Evolutionary conservation across 495 filamentous ascomycete species (phyloP).

Genomic region (Parathielavia appendiculata): DNA sequence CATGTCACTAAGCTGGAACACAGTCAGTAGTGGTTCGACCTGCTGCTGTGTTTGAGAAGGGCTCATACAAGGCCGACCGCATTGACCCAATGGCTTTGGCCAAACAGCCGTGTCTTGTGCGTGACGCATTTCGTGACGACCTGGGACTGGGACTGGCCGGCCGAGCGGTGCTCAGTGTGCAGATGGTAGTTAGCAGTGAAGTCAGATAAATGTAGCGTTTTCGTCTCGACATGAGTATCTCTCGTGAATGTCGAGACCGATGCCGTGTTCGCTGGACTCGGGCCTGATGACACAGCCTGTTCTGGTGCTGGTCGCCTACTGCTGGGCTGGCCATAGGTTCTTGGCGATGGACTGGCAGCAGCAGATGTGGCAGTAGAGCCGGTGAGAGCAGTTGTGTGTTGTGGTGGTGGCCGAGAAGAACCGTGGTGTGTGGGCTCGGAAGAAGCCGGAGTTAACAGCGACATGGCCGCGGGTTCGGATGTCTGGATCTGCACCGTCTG

Average conservation of each 20-base stretch:
- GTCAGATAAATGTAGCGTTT: neutral
- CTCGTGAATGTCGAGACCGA: slow-evolving; percentile 21
- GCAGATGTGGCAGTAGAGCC: neutral
- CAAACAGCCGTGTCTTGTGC: slow-evolving; percentile 53
- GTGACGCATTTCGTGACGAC: slow-evolving; percentile 32
- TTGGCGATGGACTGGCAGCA: neutral
- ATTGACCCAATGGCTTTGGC: slow-evolving; percentile 54
- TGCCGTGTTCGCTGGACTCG: slow-evolving; percentile 29
- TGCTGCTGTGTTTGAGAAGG: neutral
- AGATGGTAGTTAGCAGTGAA: slow-evolving; percentile 13
- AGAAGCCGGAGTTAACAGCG: neutral
- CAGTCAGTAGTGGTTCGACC: slow-evolving; percentile 13
- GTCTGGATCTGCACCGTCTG: neutral
- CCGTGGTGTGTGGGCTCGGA: neutral
- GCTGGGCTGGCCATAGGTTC: neutral
- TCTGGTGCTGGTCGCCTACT: neutral
- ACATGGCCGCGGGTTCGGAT: neutral
- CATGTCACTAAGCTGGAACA: slow-evolving; percentile 33
- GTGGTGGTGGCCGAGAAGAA: neutral
- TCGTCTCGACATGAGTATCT: slow-evolving; percentile 17
- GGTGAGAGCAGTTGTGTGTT: neutral
- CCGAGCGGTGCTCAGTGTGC: slow-evolving; percentile 22
- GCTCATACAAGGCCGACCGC: slow-evolving; percentile 34
- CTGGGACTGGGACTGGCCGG: slow-evolving; percentile 24
- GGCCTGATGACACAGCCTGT: slow-evolving; percentile 9